Evolutionary conservation across 768 basidiomycete species (phyloP).

Genomic region (Lentinula aciculospora): DNA sequence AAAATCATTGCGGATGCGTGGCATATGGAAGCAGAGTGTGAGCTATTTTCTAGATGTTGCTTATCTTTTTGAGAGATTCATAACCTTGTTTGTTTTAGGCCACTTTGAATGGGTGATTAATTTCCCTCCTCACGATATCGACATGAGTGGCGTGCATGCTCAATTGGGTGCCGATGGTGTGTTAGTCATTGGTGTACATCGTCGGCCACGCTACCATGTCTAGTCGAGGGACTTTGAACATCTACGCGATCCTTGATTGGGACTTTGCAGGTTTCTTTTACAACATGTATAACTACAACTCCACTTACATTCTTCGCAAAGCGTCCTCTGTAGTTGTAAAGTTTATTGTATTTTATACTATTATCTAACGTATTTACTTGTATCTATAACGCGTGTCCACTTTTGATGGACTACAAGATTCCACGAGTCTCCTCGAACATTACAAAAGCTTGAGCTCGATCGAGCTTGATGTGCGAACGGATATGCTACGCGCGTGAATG

Average conservation of each 20-base stretch:
- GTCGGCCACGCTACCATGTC: neutral
- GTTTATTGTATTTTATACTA: too few species aligned
- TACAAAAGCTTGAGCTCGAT: too few species aligned
- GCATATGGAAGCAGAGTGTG: conserved; percentile 56
- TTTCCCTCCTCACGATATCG: conserved; percentile 49
- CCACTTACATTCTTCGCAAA: too few species aligned
- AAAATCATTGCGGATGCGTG: conserved; percentile 57
- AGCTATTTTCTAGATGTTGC: conserved; percentile 20
- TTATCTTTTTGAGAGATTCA: neutral
- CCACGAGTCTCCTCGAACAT: too few species aligned
- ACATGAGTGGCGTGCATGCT: conserved; percentile 48
- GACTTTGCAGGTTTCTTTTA: neutral
- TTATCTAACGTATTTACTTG: too few species aligned
- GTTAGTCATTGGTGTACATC: conserved; percentile 38
- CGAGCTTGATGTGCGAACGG: too few species aligned
- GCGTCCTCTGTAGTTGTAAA: too few species aligned
- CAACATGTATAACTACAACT: too few species aligned
- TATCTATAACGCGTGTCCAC: too few species aligned
- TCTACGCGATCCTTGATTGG: neutral
- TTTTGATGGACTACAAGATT: too few species aligned
- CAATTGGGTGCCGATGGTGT: conserved; percentile 40
- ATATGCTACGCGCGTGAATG: too few species aligned
- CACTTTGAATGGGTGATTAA: conserved; percentile 60
- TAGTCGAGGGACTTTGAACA: neutral
- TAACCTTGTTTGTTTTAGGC: conserved; percentile 25